These are phyloP conservation scores for Amanita polypyramis DNA, from an alignment of 768 basidiomycete species.

Conservation along the genomic window DNA sequence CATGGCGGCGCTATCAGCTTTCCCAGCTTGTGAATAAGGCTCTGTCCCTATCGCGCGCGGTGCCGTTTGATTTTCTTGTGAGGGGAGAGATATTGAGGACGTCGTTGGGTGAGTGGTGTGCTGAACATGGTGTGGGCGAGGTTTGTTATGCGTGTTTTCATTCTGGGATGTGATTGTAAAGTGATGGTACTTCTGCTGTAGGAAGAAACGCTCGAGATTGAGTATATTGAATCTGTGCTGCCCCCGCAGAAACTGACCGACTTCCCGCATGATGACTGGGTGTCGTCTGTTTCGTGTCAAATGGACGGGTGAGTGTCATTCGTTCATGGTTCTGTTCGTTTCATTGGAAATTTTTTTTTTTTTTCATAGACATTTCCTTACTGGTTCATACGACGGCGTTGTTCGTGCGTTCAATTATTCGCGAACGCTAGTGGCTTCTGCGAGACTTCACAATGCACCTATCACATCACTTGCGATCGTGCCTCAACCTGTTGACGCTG, in stretches of 20 bases:
- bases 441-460: conserved; percentile 49
- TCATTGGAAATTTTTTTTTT: too few relatives aligned
- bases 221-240: conserved; percentile 84
- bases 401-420: conserved; percentile 68
- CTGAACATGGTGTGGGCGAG: conserved; percentile 60
- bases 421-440: conserved; percentile 40
- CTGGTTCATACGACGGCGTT: conserved; percentile 73
- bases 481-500: conserved; percentile 2
- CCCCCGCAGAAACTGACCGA: conserved; percentile 76
- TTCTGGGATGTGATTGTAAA: neutral
- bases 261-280: conserved; percentile 89
- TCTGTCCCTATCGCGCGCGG: conserved; percentile 54
- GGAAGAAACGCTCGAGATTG: conserved; percentile 88
- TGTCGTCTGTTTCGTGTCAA: conserved; percentile 65
- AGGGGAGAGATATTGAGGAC: conserved; percentile 70
- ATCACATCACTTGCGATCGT: conserved; percentile 56
- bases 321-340: conserved; percentile 7
- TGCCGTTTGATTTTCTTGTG: conserved; percentile 92
- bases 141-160: conserved; percentile 24
- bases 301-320: conserved; percentile 33
- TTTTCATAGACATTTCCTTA: conserved; percentile 54
- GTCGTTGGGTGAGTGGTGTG: conserved; percentile 65
- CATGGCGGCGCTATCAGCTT: conserved; percentile 92
- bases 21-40: conserved; percentile 97
- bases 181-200: conserved; percentile 14